Evolutionary conservation across 306 rosid genomes (phyloP), one percentile per base, ranked within the genome.

Genomic region (Inga oerstediana): DNA sequence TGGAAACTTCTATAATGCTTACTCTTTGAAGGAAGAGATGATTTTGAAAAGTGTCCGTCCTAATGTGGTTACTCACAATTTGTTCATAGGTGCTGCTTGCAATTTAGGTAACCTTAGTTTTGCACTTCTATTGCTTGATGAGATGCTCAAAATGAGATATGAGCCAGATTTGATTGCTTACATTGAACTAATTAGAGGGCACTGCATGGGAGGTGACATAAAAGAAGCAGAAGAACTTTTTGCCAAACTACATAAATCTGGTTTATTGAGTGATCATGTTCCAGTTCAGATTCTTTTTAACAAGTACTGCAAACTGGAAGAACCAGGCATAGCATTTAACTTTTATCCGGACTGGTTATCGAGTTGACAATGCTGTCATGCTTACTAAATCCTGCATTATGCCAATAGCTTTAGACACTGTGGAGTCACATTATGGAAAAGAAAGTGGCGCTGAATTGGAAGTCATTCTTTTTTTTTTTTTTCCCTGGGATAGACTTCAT

Each of bases 51-150:
- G 91, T 82, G 76, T 87, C 78, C 84, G 2, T 75, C 98, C 98
- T 79, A 93, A 95, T 75, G 87, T 87, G 22, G 93, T 93, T 76
- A 92, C 98, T 27, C 93, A 92, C 82, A 95, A 92, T 87, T 78
- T 95, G 84, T 90, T 95, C 92, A 90, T 93, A 67, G 90, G 94
- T 2, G 89, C 86, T 76, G 93, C 93, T 79, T 89, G 91, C 88
- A 82, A 81, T 80, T 10, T 43, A 27, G 91, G 94, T 58, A 79
- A 49, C 76, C 81, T 79, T 59, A 45, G 46, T 72, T 83, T 80
- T 49, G 92, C 94, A 41, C 76, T 70, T 80, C 77, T 69, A 46
- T 72, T 95, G 39, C 71, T 69, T 68, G 85, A 88, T 84, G 97
- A 93, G 87, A 91, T 95, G 94, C 61, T 85, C 86, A 82, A 61